These are phyloP conservation scores for Abrus pulchellus DNA, from an alignment of 306 rosid genomes.

Conservation along the genomic window DNA sequence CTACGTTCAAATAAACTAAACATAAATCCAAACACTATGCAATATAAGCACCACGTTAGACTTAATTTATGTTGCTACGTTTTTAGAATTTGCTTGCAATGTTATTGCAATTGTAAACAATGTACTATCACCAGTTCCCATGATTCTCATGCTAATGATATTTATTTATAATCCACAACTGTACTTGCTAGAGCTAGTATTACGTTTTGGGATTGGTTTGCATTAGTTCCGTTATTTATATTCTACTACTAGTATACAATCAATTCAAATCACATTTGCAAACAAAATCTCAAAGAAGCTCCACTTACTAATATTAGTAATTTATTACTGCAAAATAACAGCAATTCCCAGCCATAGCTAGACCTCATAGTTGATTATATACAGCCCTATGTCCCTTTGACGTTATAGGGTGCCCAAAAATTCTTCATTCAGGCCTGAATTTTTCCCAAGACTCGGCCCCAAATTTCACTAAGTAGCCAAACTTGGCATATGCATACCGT, in stretches of 20 bases:
- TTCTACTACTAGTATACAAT: background rate
- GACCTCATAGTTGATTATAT: background rate
- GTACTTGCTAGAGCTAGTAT: background rate
- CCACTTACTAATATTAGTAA: background rate
- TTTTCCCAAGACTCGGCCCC: background rate
- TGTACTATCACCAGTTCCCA: background rate
- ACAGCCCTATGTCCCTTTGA: background rate
- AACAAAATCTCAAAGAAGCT: background rate
- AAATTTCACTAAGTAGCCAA: background rate
- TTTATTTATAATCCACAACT: background rate
- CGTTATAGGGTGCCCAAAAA: background rate
- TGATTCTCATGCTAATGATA: background rate
- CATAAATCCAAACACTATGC: no score
- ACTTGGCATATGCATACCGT: conserved; percentile 16
- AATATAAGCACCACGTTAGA: background rate
- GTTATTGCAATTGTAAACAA: background rate
- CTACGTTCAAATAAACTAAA: no score
- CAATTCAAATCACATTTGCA: background rate
- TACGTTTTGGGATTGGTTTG: conserved; percentile 17
- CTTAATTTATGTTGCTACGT: background rate
- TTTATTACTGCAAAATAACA: background rate
- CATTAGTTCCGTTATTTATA: conserved; percentile 10
- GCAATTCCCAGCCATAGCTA: background rate
- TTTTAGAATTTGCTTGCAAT: background rate
- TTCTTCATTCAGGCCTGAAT: background rate